These are phyloP conservation scores for Eudorina sp. DNA, from an alignment of 139 green algal genomes.

Conservation along the genomic window DNA sequence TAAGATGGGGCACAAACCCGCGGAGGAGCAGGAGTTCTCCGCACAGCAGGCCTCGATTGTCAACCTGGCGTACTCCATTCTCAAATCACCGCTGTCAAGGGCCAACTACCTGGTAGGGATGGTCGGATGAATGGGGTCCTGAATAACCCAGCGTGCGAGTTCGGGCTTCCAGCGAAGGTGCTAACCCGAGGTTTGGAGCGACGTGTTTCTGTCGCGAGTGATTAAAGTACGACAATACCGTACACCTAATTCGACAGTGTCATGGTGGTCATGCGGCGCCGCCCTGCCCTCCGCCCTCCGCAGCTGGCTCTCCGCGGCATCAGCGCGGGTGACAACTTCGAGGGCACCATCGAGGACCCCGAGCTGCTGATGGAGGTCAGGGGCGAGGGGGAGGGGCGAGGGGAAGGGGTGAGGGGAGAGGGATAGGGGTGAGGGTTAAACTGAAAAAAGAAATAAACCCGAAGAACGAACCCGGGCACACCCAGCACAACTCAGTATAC, in stretches of 20 bases:
- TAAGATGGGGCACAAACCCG: conserved; percentile 56
- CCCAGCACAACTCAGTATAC: no score
- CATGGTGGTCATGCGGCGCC: no score
- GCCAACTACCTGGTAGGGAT: conserved; percentile 76
- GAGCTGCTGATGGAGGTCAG: conserved; percentile 79
- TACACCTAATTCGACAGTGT: no score
- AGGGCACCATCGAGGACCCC: conserved; percentile 54
- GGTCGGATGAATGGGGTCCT: neutral
- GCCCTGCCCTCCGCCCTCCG: neutral
- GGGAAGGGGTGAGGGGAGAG: neutral
- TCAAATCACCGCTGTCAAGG: conserved; percentile 70
- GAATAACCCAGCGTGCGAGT: no score
- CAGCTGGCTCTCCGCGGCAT: conserved; percentile 66
- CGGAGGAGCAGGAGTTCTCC: conserved; percentile 70
- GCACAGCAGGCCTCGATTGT: conserved; percentile 71
- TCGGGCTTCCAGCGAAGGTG: no score
- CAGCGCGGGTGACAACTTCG: conserved; percentile 42
- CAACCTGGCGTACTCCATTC: conserved; percentile 77
- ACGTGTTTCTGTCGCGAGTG: no score
- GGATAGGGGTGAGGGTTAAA: neutral
- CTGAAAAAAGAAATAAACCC: no score
- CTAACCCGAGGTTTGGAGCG: no score
- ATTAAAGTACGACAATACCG: neutral
- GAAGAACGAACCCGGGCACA: neutral
- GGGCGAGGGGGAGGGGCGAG: neutral